Percentiles rank a stretch among this genome's conserved stretches.
Conservation (phyloP, 116 monocot genomes). For the Iris pallida region DNA sequence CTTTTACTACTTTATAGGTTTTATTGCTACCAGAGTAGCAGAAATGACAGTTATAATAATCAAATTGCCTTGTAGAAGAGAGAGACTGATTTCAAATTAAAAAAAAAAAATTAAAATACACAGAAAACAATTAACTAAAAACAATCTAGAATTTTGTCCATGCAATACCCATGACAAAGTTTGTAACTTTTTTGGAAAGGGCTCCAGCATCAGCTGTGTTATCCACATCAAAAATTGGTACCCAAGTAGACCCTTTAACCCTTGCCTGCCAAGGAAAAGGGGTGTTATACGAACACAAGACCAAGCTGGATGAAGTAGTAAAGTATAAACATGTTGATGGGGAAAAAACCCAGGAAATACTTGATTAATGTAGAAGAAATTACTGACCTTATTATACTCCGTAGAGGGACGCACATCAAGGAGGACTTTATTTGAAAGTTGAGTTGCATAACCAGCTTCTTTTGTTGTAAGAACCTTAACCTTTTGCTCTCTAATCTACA, state of each 20-base stretch:
- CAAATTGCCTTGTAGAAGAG: too few species aligned
- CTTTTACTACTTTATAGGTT: too few species aligned
- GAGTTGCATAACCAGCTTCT: constrained; percentile 96
- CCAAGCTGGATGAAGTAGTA: background rate
- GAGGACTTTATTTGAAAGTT: constrained; percentile 70
- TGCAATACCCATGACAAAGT: constrained; percentile 84
- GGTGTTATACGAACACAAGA: constrained; percentile 1
- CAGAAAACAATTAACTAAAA: constrained; percentile 5
- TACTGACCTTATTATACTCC: constrained; percentile 70
- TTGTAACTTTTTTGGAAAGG: constrained; percentile 60
- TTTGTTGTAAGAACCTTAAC: constrained; percentile 79
- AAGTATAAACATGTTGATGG: background rate
- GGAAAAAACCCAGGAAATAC: background rate
- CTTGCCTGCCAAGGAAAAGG: constrained; percentile 49
- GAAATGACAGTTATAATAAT: too few species aligned
- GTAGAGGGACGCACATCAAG: constrained; percentile 91
- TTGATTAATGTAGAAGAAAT: background rate
- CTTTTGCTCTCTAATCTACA: constrained; percentile 89
- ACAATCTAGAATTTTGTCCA: background rate
- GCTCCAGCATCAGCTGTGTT: constrained; percentile 31
- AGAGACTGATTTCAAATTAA: too few species aligned
- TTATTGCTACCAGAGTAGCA: too few species aligned
- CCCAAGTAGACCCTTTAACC: constrained; percentile 91
- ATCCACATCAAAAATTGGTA: constrained; percentile 89
- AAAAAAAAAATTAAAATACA: too few species aligned